Evolutionary conservation across 2,329 filamentous ascomycete species (phyloP).

Genomic region (Epichloe bromicola): DNA sequence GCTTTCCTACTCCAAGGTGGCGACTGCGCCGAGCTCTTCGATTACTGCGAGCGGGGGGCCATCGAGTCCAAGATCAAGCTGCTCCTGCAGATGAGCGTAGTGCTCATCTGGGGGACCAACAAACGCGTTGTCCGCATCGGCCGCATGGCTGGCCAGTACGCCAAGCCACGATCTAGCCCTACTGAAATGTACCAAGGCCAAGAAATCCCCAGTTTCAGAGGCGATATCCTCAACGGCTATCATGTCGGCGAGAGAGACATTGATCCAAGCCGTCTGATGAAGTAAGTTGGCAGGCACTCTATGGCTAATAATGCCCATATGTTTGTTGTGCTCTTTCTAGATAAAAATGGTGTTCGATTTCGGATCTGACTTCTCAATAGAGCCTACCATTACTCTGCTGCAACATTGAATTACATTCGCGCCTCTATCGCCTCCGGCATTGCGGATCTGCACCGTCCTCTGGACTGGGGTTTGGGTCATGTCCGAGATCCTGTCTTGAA

Average conservation of each 20-base stretch:
- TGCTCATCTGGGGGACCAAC: slow-evolving; percentile 77
- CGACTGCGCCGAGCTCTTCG: slow-evolving; percentile 94
- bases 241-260: slow-evolving; percentile 60
- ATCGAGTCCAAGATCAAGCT: slow-evolving; percentile 97
- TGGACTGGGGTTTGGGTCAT: slow-evolving; percentile 91
- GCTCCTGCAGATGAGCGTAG: slow-evolving; percentile 89
- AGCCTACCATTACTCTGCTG: slow-evolving; percentile 91
- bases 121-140: slow-evolving; percentile 86
- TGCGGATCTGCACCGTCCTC: slow-evolving; percentile 81
- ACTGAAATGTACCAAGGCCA: slow-evolving; percentile 70
- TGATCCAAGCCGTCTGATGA: slow-evolving; percentile 72
- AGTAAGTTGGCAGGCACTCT: slow-evolving; percentile 24
- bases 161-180: slow-evolving; percentile 83
- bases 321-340: not conserved
- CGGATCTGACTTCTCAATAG: slow-evolving; percentile 22
- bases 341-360: not conserved
- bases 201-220: slow-evolving; percentile 79
- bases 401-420: slow-evolving; percentile 87
- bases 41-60: slow-evolving; percentile 77
- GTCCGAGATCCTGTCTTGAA: slow-evolving; percentile 75
- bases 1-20: slow-evolving; percentile 92
- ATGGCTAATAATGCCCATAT: too few relatives aligned
- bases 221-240: slow-evolving; percentile 91
- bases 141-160: slow-evolving; percentile 94
- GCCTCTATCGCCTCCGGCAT: slow-evolving; percentile 75